phyloP scores from a whole-genome alignment of 805 yeast genomes.

The Yarrowia phangngaensis region DNA sequence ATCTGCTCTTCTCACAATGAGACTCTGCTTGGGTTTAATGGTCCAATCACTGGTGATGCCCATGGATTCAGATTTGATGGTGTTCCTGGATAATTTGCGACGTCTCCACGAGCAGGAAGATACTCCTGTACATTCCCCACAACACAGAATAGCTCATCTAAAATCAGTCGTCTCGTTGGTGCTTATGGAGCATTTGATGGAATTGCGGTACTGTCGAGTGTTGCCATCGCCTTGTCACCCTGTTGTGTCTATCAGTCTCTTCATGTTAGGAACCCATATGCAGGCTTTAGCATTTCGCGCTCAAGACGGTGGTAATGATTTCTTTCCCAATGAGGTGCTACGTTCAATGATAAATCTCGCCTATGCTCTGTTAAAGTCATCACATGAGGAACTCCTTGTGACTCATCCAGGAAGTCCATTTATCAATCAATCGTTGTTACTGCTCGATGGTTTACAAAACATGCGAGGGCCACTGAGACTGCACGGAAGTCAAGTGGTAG shows the following conservation, averaged over 20 bases:
- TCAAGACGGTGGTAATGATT: not conserved
- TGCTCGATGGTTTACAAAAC: no score
- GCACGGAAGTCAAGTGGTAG: slow-evolving; percentile 1
- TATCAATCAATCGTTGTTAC: not conserved
- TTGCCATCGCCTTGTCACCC: slow-evolving; percentile 5
- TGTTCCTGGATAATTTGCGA: not conserved
- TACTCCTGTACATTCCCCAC: not conserved
- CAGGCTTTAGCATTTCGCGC: not conserved
- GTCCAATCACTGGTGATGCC: slow-evolving; percentile 2
- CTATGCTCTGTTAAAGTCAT: not conserved
- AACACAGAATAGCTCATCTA: slow-evolving; percentile 1
- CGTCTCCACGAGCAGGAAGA: not conserved
- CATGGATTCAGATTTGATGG: not conserved
- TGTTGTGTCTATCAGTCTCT: slow-evolving; percentile 7
- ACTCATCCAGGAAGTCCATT: slow-evolving; percentile 2
- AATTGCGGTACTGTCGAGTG: slow-evolving; percentile 5
- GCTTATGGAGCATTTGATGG: not conserved
- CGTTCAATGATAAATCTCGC: slow-evolving; percentile 3
- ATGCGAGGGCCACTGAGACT: no score
- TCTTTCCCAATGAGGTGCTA: not conserved
- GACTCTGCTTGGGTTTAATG: slow-evolving; percentile 4
- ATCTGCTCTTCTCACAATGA: not conserved
- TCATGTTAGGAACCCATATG: slow-evolving; percentile 13
- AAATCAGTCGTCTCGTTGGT: slow-evolving; percentile 1
- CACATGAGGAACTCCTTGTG: slow-evolving; percentile 5